Evolutionary conservation across 805 yeast genomes (phyloP), one percentile per base, ranked within the genome.

Genomic region (Blastobotrys americana): DNA sequence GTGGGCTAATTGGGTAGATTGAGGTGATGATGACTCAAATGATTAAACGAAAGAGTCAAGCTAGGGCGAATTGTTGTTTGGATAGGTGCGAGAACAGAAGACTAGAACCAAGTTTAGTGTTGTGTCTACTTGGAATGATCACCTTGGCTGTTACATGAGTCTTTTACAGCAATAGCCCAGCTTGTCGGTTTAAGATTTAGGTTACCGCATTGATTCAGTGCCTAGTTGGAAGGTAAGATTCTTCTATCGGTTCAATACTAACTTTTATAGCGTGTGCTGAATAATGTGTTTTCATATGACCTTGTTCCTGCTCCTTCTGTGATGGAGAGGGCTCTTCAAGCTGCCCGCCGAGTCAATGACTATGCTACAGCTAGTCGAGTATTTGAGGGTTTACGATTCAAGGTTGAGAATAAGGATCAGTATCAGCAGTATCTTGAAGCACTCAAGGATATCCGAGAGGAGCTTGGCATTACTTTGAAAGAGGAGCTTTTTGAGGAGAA

Each of bases 321-420:
- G 52, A 77, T 93, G 63, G 96, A 86, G 71, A 85, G 84, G 71
- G 98, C 98, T 40, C 76, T 93, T 65, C 81, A 85, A 72, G 98
- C 98, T 39, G 89, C 97, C 59, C 89, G 98, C 81, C 86, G 97
- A 73, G 97, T 93, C 56, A 87, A 93, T 71, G 98, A 93, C 73
- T 86, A 86, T 72, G 96, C 98, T 50, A 89, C 97, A 49, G 98
- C 98, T 45, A 93, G 88, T 57, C 85, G 98, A 73, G 96, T 95
- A 46, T 93, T 93, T 61, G 98, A 90, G 76, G 97, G 69, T 55
- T 78, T 93, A 66, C 86, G 84, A 69, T 86, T 80, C 80, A 93
- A 93, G 76, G 97, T 93, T 54, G 97, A 90, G 70, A 86, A 82
- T 73, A 80, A 78, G 65, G 83, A 82, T 57, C 97, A 93, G 73